These are phyloP conservation scores for Berkeleyomyces rouxiae DNA, from an alignment of 2,329 filamentous ascomycete species.

Conservation along the genomic window DNA sequence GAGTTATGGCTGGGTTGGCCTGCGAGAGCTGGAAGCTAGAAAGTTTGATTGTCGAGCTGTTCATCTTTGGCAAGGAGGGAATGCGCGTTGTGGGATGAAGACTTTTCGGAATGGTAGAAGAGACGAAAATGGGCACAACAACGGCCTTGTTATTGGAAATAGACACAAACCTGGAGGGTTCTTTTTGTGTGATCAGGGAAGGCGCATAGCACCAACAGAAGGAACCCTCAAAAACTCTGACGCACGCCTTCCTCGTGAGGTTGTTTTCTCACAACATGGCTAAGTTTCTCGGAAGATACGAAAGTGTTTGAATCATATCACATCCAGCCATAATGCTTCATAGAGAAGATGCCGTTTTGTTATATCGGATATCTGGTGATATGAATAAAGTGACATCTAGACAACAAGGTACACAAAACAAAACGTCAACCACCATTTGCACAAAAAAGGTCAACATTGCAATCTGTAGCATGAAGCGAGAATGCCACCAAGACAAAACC, in stretches of 20 bases:
- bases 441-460: background rate
- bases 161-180: background rate
- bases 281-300: no score
- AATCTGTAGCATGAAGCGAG: background rate
- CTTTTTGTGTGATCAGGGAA: background rate
- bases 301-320: no score
- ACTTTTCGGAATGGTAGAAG: background rate
- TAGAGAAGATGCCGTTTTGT: no score
- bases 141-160: background rate
- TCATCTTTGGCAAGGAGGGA: background rate
- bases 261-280: no score
- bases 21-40: slow-evolving; percentile 3
- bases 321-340: no score
- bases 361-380: no score
- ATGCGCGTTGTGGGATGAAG: background rate
- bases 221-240: background rate
- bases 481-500: background rate
- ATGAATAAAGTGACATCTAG: no score
- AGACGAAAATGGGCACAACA: background rate
- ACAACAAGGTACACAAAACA: no score
- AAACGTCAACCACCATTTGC: no score
- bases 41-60: background rate
- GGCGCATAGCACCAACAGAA: background rate
- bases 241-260: background rate
- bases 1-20: background rate